phyloP scores from a whole-genome alignment of 2,329 filamentous ascomycete genomes.

The Davidsoniella neocaledoniae region DNA sequence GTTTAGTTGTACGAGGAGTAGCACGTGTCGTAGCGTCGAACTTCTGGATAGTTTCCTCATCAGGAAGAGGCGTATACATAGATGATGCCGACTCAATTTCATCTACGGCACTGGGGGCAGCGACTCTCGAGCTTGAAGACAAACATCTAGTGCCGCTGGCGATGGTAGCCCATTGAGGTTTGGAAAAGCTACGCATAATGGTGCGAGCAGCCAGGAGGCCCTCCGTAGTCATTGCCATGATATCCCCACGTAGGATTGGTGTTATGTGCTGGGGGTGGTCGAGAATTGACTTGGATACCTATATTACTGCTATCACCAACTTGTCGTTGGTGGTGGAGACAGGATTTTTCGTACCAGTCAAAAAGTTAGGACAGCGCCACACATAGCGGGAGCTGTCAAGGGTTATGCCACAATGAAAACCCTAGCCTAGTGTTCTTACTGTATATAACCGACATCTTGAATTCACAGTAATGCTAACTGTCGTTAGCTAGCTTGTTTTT shows the following conservation, averaged over 20 bases:
- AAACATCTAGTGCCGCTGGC: slow-evolving; percentile 13
- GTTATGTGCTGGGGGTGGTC: neutral
- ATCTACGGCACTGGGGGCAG: slow-evolving; percentile 4
- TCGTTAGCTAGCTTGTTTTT: neutral
- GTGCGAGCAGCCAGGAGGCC: slow-evolving; percentile 16
- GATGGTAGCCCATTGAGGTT: slow-evolving; percentile 11
- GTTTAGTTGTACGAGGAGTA: slow-evolving; percentile 21
- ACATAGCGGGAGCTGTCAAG: neutral
- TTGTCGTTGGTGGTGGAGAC: slow-evolving; percentile 1
- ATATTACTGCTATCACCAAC: neutral
- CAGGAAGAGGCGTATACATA: slow-evolving; percentile 25
- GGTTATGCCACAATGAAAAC: neutral
- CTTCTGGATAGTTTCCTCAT: slow-evolving; percentile 22
- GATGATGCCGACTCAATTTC: slow-evolving; percentile 12
- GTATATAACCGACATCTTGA: neutral
- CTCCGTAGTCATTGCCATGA: slow-evolving; percentile 14
- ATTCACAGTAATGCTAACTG: neutral
- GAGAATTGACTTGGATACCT: neutral
- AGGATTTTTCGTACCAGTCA: slow-evolving; percentile 7
- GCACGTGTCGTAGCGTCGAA: slow-evolving; percentile 25
- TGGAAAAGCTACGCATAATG: slow-evolving; percentile 4
- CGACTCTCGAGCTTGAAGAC: slow-evolving; percentile 7
- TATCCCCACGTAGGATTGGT: neutral
- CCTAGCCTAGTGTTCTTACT: neutral
- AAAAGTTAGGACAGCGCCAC: slow-evolving; percentile 8